Base-by-base conservation (phyloP, 164 flowering plant genomes). In the Magnolia sinica region DNA sequence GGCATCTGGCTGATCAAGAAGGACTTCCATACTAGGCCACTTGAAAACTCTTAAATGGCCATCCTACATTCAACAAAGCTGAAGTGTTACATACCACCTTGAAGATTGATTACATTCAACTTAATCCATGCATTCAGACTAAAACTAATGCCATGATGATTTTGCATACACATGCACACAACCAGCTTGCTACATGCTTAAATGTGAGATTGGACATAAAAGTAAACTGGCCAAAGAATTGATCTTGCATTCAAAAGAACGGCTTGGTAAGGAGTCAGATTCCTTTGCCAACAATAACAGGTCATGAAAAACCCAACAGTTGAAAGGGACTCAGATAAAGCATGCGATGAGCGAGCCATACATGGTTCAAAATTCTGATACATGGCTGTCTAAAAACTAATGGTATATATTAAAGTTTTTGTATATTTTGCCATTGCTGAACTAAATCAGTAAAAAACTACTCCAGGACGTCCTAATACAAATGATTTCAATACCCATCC, bases 1-100 rank as follows among this genome's bases (percentile, higher is more conserved):
- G 59, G 92, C 93, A 64, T 84, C 80, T 61, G 85, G 80, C 75
- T 89, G 87, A 80, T 90, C 87, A 61, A 94, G 83, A 76, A 90
- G 80, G 55, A 75, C 77, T 66, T 89, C 96, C 98, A 94, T 85
- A 82, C 87, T 84, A 72, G 99, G 98, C 99, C 98, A 94, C 87
- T 88, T 91, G 76, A 91, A 96, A 80, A 90, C 88, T 85, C 92
- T 89, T 78, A 96, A 85, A 75, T 88, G 89, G 31, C 99, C 99
- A 86, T 93, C 92, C 99, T 96, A 91, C 85, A 88, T 87, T 85
- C 88, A 83, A 88, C 79, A 86, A 86, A 87, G 66, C 70, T 29
- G 68, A 63, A 85, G n/a, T 50, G 76, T 85, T 65, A 67, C 14
- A 71, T 70, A 14, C 19, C 68, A 50, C 16, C 22, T 22, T 29